Percentiles rank a stretch among this genome's conserved stretches.
Conservation (phyloP, 176 grass and related monocot genomes). For the Avena sativa region DNA sequence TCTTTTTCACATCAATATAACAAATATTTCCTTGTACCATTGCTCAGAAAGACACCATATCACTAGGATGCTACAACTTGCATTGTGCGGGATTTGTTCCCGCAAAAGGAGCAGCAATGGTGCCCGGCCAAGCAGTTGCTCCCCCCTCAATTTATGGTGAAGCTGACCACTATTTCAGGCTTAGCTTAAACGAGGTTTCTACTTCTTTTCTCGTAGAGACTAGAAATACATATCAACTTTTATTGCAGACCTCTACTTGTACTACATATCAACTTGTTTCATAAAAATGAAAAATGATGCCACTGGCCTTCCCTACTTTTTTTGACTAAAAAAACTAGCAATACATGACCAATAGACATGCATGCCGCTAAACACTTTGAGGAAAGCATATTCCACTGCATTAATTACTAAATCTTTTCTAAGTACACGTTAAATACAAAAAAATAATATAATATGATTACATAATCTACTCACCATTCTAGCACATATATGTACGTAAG, state of each 20-base stretch:
- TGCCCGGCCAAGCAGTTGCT: conserved; percentile 43
- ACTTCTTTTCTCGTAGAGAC: neutral
- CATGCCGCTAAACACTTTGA: neutral
- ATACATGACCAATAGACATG: neutral
- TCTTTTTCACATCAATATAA: neutral
- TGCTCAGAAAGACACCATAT: conserved; percentile 9
- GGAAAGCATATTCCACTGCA: neutral
- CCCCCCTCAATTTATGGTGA: conserved; percentile 31
- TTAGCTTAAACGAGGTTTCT: conserved; percentile 37
- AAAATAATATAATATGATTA: neutral
- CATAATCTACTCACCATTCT: neutral
- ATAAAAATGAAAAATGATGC: no score
- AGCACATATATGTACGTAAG: neutral
- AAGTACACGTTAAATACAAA: neutral
- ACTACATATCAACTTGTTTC: no score
- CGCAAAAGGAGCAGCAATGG: conserved; percentile 20
- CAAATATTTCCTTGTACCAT: neutral
- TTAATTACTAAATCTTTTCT: neutral
- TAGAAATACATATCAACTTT: neutral
- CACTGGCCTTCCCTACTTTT: no score
- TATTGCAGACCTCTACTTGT: no score
- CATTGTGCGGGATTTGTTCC: conserved; percentile 39
- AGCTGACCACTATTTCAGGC: neutral
- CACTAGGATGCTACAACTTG: conserved; percentile 39
- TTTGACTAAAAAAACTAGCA: no score